Base-by-base conservation (phyloP, 352 stramenopile genomes). In the Pythium biforme region DNA sequence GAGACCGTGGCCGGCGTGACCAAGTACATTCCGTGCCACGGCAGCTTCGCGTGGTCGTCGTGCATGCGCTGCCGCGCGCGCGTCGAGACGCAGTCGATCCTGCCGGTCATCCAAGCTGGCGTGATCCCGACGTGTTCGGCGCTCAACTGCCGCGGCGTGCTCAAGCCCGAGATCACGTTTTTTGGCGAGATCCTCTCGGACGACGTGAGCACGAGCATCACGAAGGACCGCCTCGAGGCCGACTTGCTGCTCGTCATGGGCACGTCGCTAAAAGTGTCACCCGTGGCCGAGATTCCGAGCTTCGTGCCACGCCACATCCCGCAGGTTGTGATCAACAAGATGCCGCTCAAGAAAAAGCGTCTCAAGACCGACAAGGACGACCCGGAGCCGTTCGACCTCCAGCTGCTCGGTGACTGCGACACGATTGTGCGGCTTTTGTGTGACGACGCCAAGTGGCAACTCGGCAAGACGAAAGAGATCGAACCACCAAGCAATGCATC, bases 191-290 rank as follows among this genome's bases (percentile, higher is more conserved):
- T 90, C 17, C 64, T 99, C 22, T 77, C 82, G 3, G 74, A 96
- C 37, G 81, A 78, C 55, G 97, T 99, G 54, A 89, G 81, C 59
- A 87, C 79, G 41, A 86, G 65, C 26, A 81, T 91, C 59, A 86
- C 79, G 3, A 86, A 87, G 49, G 81, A 91, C 48, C 75, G 79
- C 2, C 45, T 91, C 22, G 83, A 90, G 40, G 94, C 88, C 0
- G 96, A 99, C 77, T 73, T 98, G 23, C 72, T 99, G 31, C 88
- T 99, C 40, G 96, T 99, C 22, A 98, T 99, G 65, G 97, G 97
- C 52, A 99, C 97, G 23, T 99, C 92, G 9, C 79, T 99, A 3
- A 97, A 97, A 56, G 97, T 99, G 29, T 87, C 87, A 37, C 97
- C 97, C 4, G 92, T 99, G 20, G 90, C 93, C n/a, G 82, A 91